Conservation (phyloP, 2,329 filamentous ascomycete genomes). For the Clarireedia paspali region DNA sequence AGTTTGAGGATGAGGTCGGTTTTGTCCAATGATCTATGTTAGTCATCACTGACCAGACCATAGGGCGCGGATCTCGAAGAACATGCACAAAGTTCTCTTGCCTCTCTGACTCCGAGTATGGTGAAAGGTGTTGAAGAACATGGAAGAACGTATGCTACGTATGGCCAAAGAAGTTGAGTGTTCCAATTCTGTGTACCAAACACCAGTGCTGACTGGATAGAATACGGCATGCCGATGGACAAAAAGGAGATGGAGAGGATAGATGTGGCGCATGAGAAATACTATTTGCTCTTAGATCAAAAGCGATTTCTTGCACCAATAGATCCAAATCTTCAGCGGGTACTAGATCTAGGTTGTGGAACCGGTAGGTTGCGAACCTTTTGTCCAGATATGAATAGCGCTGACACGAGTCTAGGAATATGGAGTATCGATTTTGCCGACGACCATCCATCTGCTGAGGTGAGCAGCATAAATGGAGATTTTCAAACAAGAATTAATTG, state of each 20-base stretch:
- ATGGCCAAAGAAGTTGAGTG: conserved; percentile 12
- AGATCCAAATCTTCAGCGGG: conserved; percentile 23
- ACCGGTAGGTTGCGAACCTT: conserved; percentile 1
- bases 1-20: not conserved
- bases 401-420: conserved; percentile 10
- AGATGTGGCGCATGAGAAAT: conserved; percentile 34
- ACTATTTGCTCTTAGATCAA: conserved; percentile 22
- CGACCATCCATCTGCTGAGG: conserved; percentile 27
- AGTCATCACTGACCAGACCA: not conserved
- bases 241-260: conserved; percentile 35
- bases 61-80: not conserved
- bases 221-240: conserved; percentile 32
- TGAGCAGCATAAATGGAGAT: conserved; percentile 23
- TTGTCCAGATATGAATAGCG: conserved; percentile 21
- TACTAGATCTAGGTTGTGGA: conserved; percentile 31
- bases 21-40: not conserved
- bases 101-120: conserved; percentile 18
- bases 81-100: conserved; percentile 12
- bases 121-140: conserved; percentile 19
- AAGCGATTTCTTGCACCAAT: conserved; percentile 24
- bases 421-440: conserved; percentile 25
- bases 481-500: not conserved
- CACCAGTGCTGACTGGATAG: not conserved
- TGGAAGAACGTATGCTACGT: conserved; percentile 23
- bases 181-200: not conserved